Conservation (phyloP, 768 basidiomycete species). For the Tricholoma sp. region DNA sequence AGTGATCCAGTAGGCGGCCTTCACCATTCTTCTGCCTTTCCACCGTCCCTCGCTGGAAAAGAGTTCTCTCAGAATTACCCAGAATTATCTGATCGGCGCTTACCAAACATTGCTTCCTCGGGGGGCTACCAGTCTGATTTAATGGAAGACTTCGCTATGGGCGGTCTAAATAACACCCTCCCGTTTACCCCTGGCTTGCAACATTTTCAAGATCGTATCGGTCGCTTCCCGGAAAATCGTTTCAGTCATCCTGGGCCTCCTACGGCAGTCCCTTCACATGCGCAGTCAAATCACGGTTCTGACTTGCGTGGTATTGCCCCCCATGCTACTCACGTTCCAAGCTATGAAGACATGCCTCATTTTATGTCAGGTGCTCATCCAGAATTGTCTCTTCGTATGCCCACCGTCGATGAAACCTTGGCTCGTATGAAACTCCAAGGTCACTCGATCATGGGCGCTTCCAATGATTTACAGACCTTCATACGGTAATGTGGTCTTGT, state of each 20-base stretch:
- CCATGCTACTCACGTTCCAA: conserved; percentile 57
- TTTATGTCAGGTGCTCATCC: conserved; percentile 49
- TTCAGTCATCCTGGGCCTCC: conserved; percentile 42
- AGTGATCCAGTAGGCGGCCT: conserved; percentile 56
- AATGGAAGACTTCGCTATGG: conserved; percentile 58
- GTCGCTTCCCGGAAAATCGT: conserved; percentile 52
- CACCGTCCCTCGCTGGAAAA: conserved; percentile 42
- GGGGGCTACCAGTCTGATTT: conserved; percentile 54
- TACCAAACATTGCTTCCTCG: conserved; percentile 37
- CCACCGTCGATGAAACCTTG: conserved; percentile 56
- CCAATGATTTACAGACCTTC: conserved; percentile 75
- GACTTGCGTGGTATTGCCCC: conserved; percentile 70
- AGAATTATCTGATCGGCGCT: conserved; percentile 61
- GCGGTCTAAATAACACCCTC: conserved; percentile 38
- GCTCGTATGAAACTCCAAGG: conserved; percentile 61
- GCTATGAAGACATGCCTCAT: conserved; percentile 55
- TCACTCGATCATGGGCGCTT: conserved; percentile 51
- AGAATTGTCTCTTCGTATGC: conserved; percentile 60
- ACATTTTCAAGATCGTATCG: conserved; percentile 54
- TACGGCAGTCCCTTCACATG: conserved; percentile 41
- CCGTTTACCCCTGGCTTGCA: conserved; percentile 48
- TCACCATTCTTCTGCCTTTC: conserved; percentile 50
- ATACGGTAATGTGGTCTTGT: conserved; percentile 50
- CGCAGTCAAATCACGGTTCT: conserved; percentile 32
- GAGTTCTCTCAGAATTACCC: conserved; percentile 54